phyloP scores from a whole-genome alignment of 1,284 basidiomycete species.

The Leccinum variabile region DNA sequence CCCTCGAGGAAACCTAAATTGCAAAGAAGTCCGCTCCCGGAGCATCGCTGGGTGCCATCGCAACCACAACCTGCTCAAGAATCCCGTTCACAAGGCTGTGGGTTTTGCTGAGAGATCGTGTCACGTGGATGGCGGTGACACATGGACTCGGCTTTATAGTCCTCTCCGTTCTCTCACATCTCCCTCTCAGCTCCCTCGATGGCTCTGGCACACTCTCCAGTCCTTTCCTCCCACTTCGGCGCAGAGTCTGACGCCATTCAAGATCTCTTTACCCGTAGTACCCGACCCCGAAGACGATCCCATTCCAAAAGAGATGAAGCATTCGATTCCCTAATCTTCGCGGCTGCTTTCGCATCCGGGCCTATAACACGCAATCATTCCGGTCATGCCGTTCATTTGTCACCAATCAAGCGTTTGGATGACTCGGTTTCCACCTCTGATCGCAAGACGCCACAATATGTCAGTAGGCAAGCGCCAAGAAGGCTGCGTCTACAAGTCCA shows the following conservation, averaged over 20 bases:
- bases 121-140: conserved; percentile 13
- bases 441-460: conserved; percentile 53
- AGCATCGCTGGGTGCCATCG: neutral
- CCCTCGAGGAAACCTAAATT: neutral
- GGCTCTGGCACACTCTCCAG: conserved; percentile 35
- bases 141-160: conserved; percentile 2
- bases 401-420: conserved; percentile 47
- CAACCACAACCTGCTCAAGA: too few relatives aligned
- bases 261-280: conserved; percentile 41
- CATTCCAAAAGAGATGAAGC: conserved; percentile 59
- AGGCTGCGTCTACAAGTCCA: conserved; percentile 49
- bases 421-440: conserved; percentile 36
- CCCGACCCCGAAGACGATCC: conserved; percentile 39
- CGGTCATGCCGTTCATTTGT: conserved; percentile 46
- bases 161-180: neutral
- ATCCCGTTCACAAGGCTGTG: neutral
- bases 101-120: neutral
- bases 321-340: conserved; percentile 72
- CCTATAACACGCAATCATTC: conserved; percentile 73
- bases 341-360: conserved; percentile 66
- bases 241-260: conserved; percentile 42
- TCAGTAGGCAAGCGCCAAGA: conserved; percentile 71
- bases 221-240: conserved; percentile 26
- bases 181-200: conserved; percentile 13
- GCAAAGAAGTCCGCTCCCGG: conserved; percentile 2